Percentiles rank a stretch among this genome's conserved stretches.
These are phyloP conservation scores for Cyphellophora europaea DNA, from an alignment of 2,329 filamentous ascomycete species.

Conservation along the genomic window DNA sequence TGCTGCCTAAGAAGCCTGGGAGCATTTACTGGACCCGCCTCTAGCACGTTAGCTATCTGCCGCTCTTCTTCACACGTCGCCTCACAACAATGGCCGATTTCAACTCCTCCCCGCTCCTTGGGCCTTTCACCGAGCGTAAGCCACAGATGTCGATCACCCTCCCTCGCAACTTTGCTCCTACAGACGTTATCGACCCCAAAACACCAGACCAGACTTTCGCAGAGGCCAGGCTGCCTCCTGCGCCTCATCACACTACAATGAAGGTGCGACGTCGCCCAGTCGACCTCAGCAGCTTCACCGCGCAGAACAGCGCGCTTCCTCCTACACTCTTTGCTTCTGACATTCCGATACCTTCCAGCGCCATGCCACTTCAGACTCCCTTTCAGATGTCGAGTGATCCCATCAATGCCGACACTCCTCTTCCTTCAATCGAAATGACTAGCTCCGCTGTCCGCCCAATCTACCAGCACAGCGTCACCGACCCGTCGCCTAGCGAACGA, in stretches of 20 bases:
- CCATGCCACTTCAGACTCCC: slow-evolving; percentile 7
- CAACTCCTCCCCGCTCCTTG: slow-evolving; percentile 15
- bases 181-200: slow-evolving; percentile 30
- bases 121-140: slow-evolving; percentile 22
- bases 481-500: slow-evolving; percentile 23
- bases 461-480: slow-evolving; percentile 11
- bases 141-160: slow-evolving; percentile 34
- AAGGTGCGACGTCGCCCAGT: slow-evolving; percentile 31
- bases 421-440: slow-evolving; percentile 18
- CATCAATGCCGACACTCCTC: slow-evolving; percentile 19
- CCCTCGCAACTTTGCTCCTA: slow-evolving; percentile 35
- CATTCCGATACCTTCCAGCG: slow-evolving; percentile 30
- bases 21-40: too few species aligned
- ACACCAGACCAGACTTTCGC: slow-evolving; percentile 32
- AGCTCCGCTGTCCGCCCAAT: slow-evolving; percentile 4
- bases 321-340: slow-evolving; percentile 23
- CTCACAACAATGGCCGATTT: slow-evolving; percentile 13
- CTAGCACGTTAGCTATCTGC: too few species aligned
- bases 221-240: slow-evolving; percentile 32
- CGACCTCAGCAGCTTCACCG: slow-evolving; percentile 25
- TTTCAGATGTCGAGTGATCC: slow-evolving; percentile 24
- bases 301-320: slow-evolving; percentile 23
- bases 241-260: slow-evolving; percentile 33
- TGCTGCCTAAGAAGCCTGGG: too few species aligned
- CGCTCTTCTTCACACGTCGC: too few species aligned